Evolutionary conservation across 805 yeast genomes (phyloP).

Genomic region (Novakomyces olei): DNA sequence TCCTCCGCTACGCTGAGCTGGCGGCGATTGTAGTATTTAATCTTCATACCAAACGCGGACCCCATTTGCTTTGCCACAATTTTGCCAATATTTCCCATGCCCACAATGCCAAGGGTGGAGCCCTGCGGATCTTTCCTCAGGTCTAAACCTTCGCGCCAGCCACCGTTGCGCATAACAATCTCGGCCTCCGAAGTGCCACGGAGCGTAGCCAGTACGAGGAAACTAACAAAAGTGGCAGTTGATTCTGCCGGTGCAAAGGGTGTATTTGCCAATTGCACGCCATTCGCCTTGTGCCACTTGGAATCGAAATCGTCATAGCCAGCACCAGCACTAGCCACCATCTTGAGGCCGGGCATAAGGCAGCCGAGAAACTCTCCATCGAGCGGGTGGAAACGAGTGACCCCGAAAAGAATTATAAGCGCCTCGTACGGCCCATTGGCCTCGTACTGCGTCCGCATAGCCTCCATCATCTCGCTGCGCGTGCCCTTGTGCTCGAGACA

Average conservation of each 20-base stretch:
- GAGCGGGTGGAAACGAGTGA: slow-evolving; percentile 20
- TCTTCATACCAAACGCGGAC: slow-evolving; percentile 27
- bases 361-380: slow-evolving; percentile 22
- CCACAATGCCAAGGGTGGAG: slow-evolving; percentile 33
- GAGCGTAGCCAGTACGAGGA: slow-evolving; percentile 28
- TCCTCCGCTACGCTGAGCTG: slow-evolving; percentile 27
- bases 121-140: slow-evolving; percentile 29
- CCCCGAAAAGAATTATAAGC: slow-evolving; percentile 23
- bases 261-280: slow-evolving; percentile 30
- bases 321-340: slow-evolving; percentile 35
- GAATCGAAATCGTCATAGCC: slow-evolving; percentile 36
- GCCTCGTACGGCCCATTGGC: slow-evolving; percentile 19
- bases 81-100: slow-evolving; percentile 44
- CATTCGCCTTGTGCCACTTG: slow-evolving; percentile 19
- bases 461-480: no score
- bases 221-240: slow-evolving; percentile 36
- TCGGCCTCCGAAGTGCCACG: slow-evolving; percentile 28
- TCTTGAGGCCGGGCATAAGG: slow-evolving; percentile 23
- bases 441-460: no score
- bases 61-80: slow-evolving; percentile 27
- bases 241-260: slow-evolving; percentile 31
- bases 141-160: slow-evolving; percentile 20
- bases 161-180: slow-evolving; percentile 21
- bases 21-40: slow-evolving; percentile 31
- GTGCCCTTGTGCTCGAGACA: no score